These are phyloP conservation scores for Termitomyces sp. DNA, from an alignment of 768 basidiomycete genomes.

Conservation along the genomic window DNA sequence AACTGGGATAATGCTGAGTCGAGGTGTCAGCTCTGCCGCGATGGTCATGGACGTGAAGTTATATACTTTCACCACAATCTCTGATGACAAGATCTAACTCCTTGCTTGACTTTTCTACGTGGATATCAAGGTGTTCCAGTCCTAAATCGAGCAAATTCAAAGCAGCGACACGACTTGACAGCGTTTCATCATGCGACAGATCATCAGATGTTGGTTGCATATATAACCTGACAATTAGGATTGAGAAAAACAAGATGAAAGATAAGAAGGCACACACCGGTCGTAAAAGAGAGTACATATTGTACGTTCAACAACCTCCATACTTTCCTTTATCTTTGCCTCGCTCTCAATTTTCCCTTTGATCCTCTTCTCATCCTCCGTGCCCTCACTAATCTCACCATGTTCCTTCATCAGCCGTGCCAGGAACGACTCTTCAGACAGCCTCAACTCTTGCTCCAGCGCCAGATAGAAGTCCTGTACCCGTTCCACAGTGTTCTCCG, in stretches of 20 bases:
- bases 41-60: not conserved
- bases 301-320: constrained; percentile 71
- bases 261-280: constrained; percentile 38
- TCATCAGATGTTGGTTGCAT: constrained; percentile 65
- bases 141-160: constrained; percentile 87
- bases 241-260: not conserved
- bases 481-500: constrained; percentile 46
- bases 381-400: constrained; percentile 23
- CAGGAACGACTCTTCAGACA: constrained; percentile 31
- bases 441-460: constrained; percentile 60
- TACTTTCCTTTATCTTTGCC: constrained; percentile 46
- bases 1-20: constrained; percentile 30
- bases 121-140: constrained; percentile 85
- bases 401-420: constrained; percentile 20
- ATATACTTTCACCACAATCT: constrained; percentile 74
- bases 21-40: not conserved
- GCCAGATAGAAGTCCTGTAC: constrained; percentile 68
- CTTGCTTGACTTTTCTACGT: constrained; percentile 49
- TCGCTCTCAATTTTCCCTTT: constrained; percentile 34
- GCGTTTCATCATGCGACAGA: constrained; percentile 81
- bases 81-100: constrained; percentile 62
- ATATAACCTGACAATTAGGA: constrained; percentile 52
- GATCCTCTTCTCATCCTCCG: constrained; percentile 26
- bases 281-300: constrained; percentile 81
- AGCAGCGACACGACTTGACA: constrained; percentile 86